Base-by-base conservation (phyloP, 2,329 filamentous ascomycete genomes). In the Aspergillus sp. region DNA sequence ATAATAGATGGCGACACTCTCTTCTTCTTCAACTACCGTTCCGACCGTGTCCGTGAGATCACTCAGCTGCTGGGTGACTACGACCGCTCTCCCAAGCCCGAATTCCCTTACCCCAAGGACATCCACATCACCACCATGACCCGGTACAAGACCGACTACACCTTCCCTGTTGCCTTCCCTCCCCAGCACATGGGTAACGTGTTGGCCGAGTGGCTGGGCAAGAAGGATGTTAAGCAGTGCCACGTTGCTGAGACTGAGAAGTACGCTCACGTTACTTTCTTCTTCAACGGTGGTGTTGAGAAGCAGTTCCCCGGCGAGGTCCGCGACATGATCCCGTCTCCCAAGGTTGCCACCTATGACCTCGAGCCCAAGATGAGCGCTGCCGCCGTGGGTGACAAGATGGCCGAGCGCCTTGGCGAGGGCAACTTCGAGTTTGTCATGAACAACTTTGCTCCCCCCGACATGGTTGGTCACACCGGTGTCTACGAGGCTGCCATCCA, bases 21-120 rank as follows among this genome's bases (percentile, higher is more conserved):
- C 71, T 98, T 98, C 86, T 98, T 98, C 87, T 99, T 99, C 90
- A 99, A 99, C 88, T 99, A 99, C 85, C 92, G 95, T 73, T 98
- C 95, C 60, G 95, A 99, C 77, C 93, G 95, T 77, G 94, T 94
- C 56, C 91, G 95, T 70, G 95, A 99, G 79, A 90, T 99, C 76
- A 96, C 92, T 53, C 95, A 98, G 81, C 85, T 99, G 48, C 83
- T 99, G 58, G 95, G 95, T 69, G 90, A 90, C 76, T 88, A 94
- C 74, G 95, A 99, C 82, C 91, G 92, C 73, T 96, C 92, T 23
- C 92, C 93, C 58, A 86, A 86, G 68, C 91, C 93, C 67, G 91
- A 97, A 78, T 96, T 98, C 84, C 84, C 90, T 50, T 98, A 93
- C 83, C 95, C 95, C 70, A 92, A 96, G 82, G 88, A 96, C 80